A percentile compares a stretch with the other conserved stretches of the same genome.
Conservation (phyloP, 495 filamentous ascomycete genomes). For the Letharia lupina region DNA sequence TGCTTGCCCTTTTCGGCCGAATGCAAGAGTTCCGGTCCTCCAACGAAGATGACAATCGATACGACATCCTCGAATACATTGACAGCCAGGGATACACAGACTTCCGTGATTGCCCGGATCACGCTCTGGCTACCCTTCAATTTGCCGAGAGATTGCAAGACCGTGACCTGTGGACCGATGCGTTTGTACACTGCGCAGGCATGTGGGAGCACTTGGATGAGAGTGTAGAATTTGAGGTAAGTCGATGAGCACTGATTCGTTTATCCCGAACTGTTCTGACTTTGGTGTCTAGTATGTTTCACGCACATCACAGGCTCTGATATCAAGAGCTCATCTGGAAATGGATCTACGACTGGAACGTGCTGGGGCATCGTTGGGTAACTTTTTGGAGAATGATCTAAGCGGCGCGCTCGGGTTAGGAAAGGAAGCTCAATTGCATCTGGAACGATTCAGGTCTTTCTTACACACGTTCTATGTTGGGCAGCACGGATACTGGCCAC, state of each 20-base stretch:
- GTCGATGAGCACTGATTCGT: conserved; percentile 16
- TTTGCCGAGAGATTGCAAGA: conserved; percentile 53
- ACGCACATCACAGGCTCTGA: conserved; percentile 45
- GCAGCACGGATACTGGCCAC: conserved; percentile 59
- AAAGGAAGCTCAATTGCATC: conserved; percentile 45
- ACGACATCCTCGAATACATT: conserved; percentile 47
- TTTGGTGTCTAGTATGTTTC: conserved; percentile 40
- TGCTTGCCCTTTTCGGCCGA: conserved; percentile 49
- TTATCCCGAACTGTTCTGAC: not conserved
- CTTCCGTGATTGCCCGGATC: conserved; percentile 48
- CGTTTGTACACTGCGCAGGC: conserved; percentile 59
- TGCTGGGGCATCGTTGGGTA: conserved; percentile 40
- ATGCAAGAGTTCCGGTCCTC: conserved; percentile 46
- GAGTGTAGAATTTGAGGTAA: conserved; percentile 48
- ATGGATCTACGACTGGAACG: conserved; percentile 51
- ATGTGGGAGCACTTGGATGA: conserved; percentile 49
- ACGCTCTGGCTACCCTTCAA: conserved; percentile 51
- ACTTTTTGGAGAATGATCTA: conserved; percentile 55
- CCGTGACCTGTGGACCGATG: conserved; percentile 49
- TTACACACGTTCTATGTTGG: conserved; percentile 50
- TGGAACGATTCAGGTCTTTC: conserved; percentile 56
- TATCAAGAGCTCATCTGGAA: conserved; percentile 51
- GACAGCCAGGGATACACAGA: conserved; percentile 54
- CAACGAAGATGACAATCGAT: conserved; percentile 38
- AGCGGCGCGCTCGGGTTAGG: conserved; percentile 46